A percentile compares a stretch with the other conserved stretches of the same genome.
These are phyloP conservation scores for Miamiensis avidus DNA, from an alignment of 169 alveolate genomes.

Conservation along the genomic window DNA sequence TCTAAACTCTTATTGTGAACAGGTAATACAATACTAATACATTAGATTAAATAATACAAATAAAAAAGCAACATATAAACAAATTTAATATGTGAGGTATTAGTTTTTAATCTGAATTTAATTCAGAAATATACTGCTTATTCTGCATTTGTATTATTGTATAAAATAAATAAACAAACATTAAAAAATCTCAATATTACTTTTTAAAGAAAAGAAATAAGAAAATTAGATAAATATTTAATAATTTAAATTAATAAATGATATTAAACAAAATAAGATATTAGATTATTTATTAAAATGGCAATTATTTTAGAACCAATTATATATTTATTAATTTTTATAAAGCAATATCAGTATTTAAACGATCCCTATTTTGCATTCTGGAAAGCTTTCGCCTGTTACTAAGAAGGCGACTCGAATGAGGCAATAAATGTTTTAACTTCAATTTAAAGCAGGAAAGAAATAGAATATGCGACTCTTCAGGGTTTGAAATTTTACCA, in stretches of 20 bases:
- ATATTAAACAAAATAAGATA: background rate
- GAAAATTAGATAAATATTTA: too few species aligned
- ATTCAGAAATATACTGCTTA: too few species aligned
- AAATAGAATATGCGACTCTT: conserved; percentile 73
- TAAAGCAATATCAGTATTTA: conserved; percentile 58
- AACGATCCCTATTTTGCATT: conserved; percentile 79
- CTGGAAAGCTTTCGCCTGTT: conserved; percentile 82
- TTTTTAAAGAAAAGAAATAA: too few species aligned
- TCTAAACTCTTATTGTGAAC: background rate
- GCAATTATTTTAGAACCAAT: too few species aligned
- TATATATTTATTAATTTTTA: background rate
- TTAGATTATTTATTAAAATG: background rate
- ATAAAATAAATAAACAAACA: too few species aligned
- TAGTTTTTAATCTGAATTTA: background rate
- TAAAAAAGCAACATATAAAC: too few species aligned
- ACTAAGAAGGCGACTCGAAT: conserved; percentile 76
- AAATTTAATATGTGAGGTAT: too few species aligned
- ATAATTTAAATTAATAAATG: too few species aligned
- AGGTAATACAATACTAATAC: too few species aligned
- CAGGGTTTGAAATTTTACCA: conserved; percentile 72
- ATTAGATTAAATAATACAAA: too few species aligned
- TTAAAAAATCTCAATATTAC: too few species aligned
- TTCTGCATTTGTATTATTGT: background rate
- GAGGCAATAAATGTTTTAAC: conserved; percentile 87
- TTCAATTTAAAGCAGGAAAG: conserved; percentile 67